Evolutionary conservation across 345 rosid genomes (phyloP), one percentile per base, ranked within the genome.

Genomic region (Geranium rotundifolium): DNA sequence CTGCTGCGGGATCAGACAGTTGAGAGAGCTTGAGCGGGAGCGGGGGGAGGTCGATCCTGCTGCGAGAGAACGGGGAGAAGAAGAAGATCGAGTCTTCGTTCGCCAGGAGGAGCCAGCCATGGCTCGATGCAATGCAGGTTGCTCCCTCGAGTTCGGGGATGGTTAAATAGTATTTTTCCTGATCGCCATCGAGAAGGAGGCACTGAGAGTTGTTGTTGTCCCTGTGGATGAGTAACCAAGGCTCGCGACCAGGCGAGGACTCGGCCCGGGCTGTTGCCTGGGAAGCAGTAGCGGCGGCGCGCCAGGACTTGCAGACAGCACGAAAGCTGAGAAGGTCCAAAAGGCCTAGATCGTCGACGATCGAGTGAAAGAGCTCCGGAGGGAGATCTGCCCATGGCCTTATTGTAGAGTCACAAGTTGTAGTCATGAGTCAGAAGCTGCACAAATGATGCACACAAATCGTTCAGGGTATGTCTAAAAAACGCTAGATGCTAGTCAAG

Each of bases 51-150:
- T 65, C 66, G 0, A 76, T 69, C 65, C 14, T 69, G 0, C 73
- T 64, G 13, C 66, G 59, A 0, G 76, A 76, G 23, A 72, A 72
- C 17, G 76, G 79, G 65, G 71, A 76, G 52, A 76, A 76, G 73
- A 76, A 69, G 66, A 31, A 76, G 29, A 72, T 5, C 4, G 61
- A 52, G 41, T 20, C 65, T 65, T 65, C 57, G 1, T 16, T 5
- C 52, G 20, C 8, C 0, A 72, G 13, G 30, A 76, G 73, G 34
- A 76, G 71, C 76, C 79, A 69, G 0, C 79, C 73, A 0, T 60
- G 39, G 17, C 41, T 63, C 41, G 79, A 76, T n/a, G 71, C 76
- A 14, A 76, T 57, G 73, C 73, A 76, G 3, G 73, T 65, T 30
- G 76, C 71, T 20, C 69, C 79, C 23, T 56, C 54, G 27, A 65